phyloP scores from a whole-genome alignment of 495 filamentous ascomycete genomes.

The Usnea hakonensis region DNA sequence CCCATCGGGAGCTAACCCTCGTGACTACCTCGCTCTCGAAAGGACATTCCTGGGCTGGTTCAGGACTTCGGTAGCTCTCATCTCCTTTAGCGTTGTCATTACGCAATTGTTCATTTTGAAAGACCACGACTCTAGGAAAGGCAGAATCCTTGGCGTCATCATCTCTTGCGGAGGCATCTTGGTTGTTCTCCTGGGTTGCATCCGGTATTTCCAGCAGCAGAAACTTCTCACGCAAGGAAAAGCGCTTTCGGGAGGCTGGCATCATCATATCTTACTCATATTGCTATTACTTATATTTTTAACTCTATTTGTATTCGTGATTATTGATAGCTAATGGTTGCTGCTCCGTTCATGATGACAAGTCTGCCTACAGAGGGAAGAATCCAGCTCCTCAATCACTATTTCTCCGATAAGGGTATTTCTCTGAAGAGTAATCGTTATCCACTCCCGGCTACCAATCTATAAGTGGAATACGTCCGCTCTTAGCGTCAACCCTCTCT shows the following conservation, averaged over 20 bases:
- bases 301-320: constrained; percentile 3
- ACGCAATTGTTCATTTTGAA: constrained; percentile 20
- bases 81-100: constrained; percentile 17
- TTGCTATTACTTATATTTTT: not conserved
- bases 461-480: not conserved
- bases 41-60: constrained; percentile 22
- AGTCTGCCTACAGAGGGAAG: not conserved
- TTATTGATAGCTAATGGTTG: constrained; percentile 1
- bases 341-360: not conserved
- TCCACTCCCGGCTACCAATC: not conserved
- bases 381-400: not conserved
- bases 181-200: constrained; percentile 14
- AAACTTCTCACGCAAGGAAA: constrained; percentile 8
- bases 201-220: constrained; percentile 21
- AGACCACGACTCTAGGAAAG: constrained; percentile 1
- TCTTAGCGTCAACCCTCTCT: constrained; percentile 9
- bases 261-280: not conserved
- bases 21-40: constrained; percentile 24
- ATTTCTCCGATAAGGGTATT: too few species aligned
- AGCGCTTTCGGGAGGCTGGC: constrained; percentile 9
- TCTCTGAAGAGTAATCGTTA: not conserved
- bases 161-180: constrained; percentile 13
- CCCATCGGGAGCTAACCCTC: constrained; percentile 11
- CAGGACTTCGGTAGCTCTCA: constrained; percentile 17
- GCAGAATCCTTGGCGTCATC: constrained; percentile 11